These are phyloP conservation scores for Candida odintsovae DNA, from an alignment of 805 yeast genomes.

Conservation along the genomic window DNA sequence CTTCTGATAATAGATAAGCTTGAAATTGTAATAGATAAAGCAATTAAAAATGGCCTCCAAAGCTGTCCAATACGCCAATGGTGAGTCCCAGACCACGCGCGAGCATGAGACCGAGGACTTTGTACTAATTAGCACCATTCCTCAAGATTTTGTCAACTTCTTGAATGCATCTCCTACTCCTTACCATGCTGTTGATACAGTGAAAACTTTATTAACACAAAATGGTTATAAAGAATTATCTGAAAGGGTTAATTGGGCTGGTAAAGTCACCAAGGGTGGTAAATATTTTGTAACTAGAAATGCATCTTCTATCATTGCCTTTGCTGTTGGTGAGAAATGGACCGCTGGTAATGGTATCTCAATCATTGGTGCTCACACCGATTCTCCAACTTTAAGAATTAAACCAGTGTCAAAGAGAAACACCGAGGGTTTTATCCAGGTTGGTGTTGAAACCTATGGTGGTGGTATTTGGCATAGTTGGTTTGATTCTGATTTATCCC, in stretches of 20 bases:
- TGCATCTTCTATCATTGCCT: slow-evolving; percentile 83
- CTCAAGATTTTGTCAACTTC: slow-evolving; percentile 60
- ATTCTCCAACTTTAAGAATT: slow-evolving; percentile 82
- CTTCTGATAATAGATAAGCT: no score
- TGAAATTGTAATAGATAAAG: no score
- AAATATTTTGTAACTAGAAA: slow-evolving; percentile 88
- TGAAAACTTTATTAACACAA: slow-evolving; percentile 44
- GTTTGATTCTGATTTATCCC: slow-evolving; percentile 90
- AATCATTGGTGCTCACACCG: slow-evolving; percentile 94
- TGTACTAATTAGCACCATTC: slow-evolving; percentile 9
- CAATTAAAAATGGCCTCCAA: slow-evolving; percentile 10
- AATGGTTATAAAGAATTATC: slow-evolving; percentile 72
- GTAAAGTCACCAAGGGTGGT: slow-evolving; percentile 44
- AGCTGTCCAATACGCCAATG: slow-evolving; percentile 23
- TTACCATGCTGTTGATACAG: slow-evolving; percentile 79
- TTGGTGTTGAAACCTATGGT: slow-evolving; percentile 93
- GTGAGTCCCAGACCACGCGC: slow-evolving; percentile 7
- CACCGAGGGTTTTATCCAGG: slow-evolving; percentile 74
- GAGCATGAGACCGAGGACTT: background rate
- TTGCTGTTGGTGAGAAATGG: slow-evolving; percentile 72
- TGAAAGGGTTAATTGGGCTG: slow-evolving; percentile 70
- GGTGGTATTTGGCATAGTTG: slow-evolving; percentile 96
- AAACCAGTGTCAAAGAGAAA: slow-evolving; percentile 77
- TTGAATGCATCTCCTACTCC: slow-evolving; percentile 90
- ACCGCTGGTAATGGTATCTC: slow-evolving; percentile 75